A percentile compares a stretch with the other conserved stretches of the same genome.
These are phyloP conservation scores for Alternaria postmessia DNA, from an alignment of 2,329 filamentous ascomycete genomes.

Conservation along the genomic window DNA sequence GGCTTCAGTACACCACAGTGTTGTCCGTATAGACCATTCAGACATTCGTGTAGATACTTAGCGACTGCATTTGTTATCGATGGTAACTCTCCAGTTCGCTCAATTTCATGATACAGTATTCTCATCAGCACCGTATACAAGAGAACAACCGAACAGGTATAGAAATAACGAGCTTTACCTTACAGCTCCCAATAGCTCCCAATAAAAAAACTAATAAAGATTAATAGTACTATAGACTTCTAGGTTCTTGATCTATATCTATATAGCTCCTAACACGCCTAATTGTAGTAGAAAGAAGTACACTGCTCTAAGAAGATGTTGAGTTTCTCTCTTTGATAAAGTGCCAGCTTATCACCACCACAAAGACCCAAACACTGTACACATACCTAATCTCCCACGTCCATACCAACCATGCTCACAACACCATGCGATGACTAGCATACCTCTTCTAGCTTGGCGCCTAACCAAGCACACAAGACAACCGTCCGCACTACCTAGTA, in stretches of 20 bases:
- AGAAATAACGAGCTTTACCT: too few relatives aligned
- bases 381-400: not conserved
- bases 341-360: not conserved
- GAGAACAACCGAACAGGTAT: too few relatives aligned
- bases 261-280: too few relatives aligned
- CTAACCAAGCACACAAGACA: not conserved
- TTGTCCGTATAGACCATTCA: not conserved
- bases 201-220: too few relatives aligned
- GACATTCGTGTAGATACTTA: not conserved
- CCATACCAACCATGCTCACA: not conserved
- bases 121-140: not conserved
- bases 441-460: not conserved
- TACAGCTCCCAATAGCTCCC: too few relatives aligned
- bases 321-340: too few relatives aligned
- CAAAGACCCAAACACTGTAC: not conserved
- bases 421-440: not conserved
- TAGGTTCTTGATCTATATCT: too few relatives aligned
- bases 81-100: not conserved
- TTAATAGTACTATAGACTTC: too few relatives aligned
- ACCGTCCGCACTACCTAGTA: not conserved
- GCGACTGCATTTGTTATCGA: not conserved
- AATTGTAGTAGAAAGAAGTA: too few relatives aligned
- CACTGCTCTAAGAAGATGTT: too few relatives aligned
- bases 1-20: not conserved
- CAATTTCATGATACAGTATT: not conserved